Evolutionary conservation across 169 alveolate genomes (phyloP), one percentile per base, ranked within the genome.

Genomic region (Cryptosporidium meleagridis): DNA sequence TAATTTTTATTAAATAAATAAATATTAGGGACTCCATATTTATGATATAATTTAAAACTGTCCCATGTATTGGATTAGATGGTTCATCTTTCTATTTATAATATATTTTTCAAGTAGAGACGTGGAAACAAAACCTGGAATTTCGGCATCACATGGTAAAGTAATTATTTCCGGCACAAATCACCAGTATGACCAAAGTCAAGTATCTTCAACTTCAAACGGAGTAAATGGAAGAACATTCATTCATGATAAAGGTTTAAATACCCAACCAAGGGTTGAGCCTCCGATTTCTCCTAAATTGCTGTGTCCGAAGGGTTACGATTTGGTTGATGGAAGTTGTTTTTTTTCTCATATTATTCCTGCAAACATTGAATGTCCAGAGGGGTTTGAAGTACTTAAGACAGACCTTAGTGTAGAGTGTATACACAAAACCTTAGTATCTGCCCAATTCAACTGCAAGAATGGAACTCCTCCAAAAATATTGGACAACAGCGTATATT

Each of bases 391-490:
- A n/a, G 75, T 80, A 21, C 62, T 44, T n/a, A 80, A 41, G n/a
- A 65, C 39, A 3, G 69, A 80, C 7, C 18, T 62, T 6, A 80
- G 48, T 16, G 18, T 80, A 33, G 89, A 80, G 33, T 80, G 89
- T 29, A 26, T 62, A 21, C 12, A 8, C 26, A 67, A 61, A 5
- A 35, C 12, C 65, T 12, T 80, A 48, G 89, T 65, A 16, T 21
- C 52, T 29, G 89, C 89, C 21, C 61, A 39, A 26, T 80, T 80
- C 39, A 70, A 65, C 45, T 80, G 89, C 62, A 29, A 31, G 21
- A 80, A 80, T 80, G 89, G 89, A 61, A 16, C 53, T 12, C 73
- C 86, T n/a, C 89, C 89, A 16, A 65, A 62, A 80, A 45, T 80
- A 23, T 9, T 62, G 9, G 80, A 80, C 1, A 59, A 65, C 29